These are phyloP conservation scores for Pythium biforme DNA, from an alignment of 352 stramenopile genomes.

Conservation along the genomic window DNA sequence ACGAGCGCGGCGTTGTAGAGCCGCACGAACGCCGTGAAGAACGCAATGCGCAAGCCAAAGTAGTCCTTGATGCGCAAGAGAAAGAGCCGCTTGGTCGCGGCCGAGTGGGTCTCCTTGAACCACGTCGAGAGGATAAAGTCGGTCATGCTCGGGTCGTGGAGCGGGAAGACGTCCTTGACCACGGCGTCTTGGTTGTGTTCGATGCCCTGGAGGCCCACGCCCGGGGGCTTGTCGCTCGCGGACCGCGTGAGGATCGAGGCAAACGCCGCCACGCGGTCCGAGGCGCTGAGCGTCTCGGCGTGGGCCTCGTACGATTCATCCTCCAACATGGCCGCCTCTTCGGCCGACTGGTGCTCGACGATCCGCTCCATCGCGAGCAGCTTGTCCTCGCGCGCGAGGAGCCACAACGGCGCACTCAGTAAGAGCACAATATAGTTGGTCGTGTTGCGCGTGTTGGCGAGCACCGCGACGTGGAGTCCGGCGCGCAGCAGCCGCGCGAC, in stretches of 20 bases:
- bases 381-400: constrained; percentile 60
- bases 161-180: constrained; percentile 54
- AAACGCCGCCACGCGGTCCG: constrained; percentile 49
- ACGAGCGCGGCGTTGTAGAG: constrained; percentile 57
- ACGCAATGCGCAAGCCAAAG: constrained; percentile 58
- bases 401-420: constrained; percentile 54
- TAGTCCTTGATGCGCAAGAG: constrained; percentile 62
- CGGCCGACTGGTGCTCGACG: constrained; percentile 55
- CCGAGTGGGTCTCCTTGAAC: constrained; percentile 45
- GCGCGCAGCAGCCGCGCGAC: constrained; percentile 41
- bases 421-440: constrained; percentile 41
- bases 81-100: constrained; percentile 44
- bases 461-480: constrained; percentile 49
- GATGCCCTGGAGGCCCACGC: constrained; percentile 45
- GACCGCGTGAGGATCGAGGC: constrained; percentile 52
- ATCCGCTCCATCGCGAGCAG: constrained; percentile 63
- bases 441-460: constrained; percentile 57
- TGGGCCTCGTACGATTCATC: constrained; percentile 55
- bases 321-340: constrained; percentile 43
- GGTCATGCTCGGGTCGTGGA: constrained; percentile 61
- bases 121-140: constrained; percentile 63
- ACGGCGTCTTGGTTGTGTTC: constrained; percentile 50
- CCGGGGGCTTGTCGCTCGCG: constrained; percentile 43
- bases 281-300: constrained; percentile 52
- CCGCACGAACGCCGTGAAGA: constrained; percentile 58